Evolutionary conservation across 2,329 filamentous ascomycete genomes (phyloP), one percentile per base, ranked within the genome.

Genomic region (Huntiella omanensis): DNA sequence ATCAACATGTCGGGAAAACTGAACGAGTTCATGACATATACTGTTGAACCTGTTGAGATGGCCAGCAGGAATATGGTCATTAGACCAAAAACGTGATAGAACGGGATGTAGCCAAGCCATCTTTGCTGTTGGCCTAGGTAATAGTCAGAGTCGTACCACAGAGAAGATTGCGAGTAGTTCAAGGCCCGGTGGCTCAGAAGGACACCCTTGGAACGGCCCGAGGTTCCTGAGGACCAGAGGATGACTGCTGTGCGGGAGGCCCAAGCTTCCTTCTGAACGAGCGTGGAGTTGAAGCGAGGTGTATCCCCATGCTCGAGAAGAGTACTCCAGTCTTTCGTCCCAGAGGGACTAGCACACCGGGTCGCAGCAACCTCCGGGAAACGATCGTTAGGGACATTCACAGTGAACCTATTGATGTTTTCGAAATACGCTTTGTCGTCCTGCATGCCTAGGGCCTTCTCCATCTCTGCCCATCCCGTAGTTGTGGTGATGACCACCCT

Each of bases 121-220:
- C 60, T 45, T 60, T 66, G 52, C 53, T 56, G 46, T 34, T 54
- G 54, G 52, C 58, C 50, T 40, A 51, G 52, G 53, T 66, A 65
- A 46, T 60, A 61, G 50, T 69, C 62, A 49, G 70, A 70, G 32
- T 73, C 64, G 17, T 68, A 63, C 51, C 67, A 62, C n/a, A 70
- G 58, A 2, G 63, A 61, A 1, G 58, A 55, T 13, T 68, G 75
- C 35, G 76, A 66, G 50, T 80, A 69, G 59, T 79, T 64, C 48
- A 66, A 75, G 49, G 82, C 81, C 48, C 65, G 64, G 57, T 86
- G 80, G 2, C 75, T 75, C 45, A 85, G 74, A 55, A 80, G 70
- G 1, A 85, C 81, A 34, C 81, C 81, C 57, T 86, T 86, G 10
- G 81, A 80, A 0, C 79, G 65, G 1, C 82, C 82, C 0, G 82